phyloP scores from a whole-genome alignment of 371 early-diverging fungal species.

The Dichotomocladium elegans region DNA sequence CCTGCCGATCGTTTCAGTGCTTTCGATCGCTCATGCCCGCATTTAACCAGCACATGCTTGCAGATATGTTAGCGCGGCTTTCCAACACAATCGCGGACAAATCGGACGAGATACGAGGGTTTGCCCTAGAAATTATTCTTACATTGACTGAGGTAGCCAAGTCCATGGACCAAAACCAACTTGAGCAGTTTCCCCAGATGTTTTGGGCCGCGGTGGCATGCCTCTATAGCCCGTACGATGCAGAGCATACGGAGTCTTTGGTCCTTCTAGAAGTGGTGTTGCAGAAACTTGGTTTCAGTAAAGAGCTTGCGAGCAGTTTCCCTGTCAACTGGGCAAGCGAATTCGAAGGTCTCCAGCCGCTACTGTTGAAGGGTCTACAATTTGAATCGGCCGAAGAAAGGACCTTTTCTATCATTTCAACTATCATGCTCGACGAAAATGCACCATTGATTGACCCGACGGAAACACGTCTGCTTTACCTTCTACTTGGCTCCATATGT shows the following conservation, averaged over 20 bases:
- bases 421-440: constrained; percentile 51
- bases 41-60: constrained; percentile 76
- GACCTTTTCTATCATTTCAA: constrained; percentile 27
- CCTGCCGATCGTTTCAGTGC: constrained; percentile 86
- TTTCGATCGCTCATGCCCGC: constrained; percentile 77
- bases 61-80: constrained; percentile 79
- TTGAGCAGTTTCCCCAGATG: constrained; percentile 71
- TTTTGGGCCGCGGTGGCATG: constrained; percentile 83
- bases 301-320: constrained; percentile 43
- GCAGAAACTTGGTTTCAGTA: constrained; percentile 30
- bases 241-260: constrained; percentile 71
- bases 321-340: constrained; percentile 76
- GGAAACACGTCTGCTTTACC: constrained; percentile 56
- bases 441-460: constrained; percentile 66
- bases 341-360: constrained; percentile 73
- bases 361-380: constrained; percentile 72
- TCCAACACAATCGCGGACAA: constrained; percentile 84
- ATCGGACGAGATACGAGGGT: constrained; percentile 79
- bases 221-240: constrained; percentile 73
- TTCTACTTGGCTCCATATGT: constrained; percentile 68
- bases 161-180: constrained; percentile 49
- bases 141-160: constrained; percentile 69
- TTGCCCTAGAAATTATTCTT: constrained; percentile 80
- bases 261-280: constrained; percentile 61
- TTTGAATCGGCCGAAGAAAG: constrained; percentile 59